Percentiles rank a stretch among this genome's conserved stretches.
Conservation (phyloP, 129 eudicot genomes). For the Erigeron canadensis region DNA sequence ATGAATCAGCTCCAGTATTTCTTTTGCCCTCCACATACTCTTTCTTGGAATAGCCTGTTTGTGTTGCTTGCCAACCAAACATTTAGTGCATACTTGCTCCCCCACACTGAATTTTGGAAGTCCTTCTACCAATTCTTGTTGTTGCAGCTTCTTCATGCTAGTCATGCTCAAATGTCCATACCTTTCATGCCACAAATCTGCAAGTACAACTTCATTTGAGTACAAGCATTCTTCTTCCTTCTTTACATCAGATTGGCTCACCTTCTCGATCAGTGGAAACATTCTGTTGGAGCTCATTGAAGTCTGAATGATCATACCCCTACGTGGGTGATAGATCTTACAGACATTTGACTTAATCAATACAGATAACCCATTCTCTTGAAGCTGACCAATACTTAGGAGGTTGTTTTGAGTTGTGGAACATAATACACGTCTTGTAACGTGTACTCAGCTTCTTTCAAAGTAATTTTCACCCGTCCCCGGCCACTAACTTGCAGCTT, state of each 20-base stretch:
- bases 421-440: neutral
- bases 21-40: neutral
- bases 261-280: neutral
- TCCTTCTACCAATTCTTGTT: neutral
- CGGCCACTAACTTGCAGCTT: neutral
- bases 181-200: neutral
- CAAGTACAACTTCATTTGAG: neutral
- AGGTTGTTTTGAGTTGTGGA: too few species aligned
- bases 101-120: neutral
- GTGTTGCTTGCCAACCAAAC: neutral
- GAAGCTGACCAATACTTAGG: too few species aligned
- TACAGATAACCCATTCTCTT: too few species aligned
- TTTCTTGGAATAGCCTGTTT: neutral
- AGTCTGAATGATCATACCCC: slow-evolving; percentile 4
- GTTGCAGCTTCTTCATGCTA: neutral
- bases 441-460: neutral
- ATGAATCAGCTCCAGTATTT: neutral
- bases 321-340: neutral
- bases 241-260: neutral
- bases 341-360: neutral
- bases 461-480: neutral
- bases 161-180: neutral
- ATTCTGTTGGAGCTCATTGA: neutral
- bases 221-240: neutral
- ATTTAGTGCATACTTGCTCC: neutral